These are phyloP conservation scores for Clarireedia homoeocarpa DNA, from an alignment of 2,329 filamentous ascomycete species.

Conservation along the genomic window DNA sequence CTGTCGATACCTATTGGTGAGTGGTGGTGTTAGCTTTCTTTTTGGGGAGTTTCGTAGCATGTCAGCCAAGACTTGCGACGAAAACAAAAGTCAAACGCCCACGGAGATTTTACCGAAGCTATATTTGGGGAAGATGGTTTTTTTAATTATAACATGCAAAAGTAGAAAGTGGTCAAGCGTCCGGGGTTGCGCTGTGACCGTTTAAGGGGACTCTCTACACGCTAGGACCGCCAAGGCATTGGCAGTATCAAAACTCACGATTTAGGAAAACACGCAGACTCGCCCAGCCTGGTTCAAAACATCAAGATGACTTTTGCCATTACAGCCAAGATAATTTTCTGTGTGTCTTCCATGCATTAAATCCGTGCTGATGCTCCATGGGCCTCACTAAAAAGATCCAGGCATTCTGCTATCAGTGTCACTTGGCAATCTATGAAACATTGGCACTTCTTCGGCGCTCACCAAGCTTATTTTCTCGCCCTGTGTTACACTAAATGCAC, in stretches of 20 bases:
- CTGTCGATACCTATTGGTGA: background rate
- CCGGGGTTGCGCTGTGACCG: slow-evolving; percentile 2
- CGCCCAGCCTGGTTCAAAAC: slow-evolving; percentile 1
- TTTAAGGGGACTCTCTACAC: background rate
- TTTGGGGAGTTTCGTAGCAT: background rate
- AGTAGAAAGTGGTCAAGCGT: background rate
- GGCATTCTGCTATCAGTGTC: slow-evolving; percentile 2
- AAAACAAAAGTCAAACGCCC: background rate
- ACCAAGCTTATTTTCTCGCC: background rate
- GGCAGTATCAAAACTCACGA: background rate
- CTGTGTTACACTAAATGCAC: too few species aligned
- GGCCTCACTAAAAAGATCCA: background rate
- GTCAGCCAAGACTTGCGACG: slow-evolving; percentile 8
- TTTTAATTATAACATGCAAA: background rate
- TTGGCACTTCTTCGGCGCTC: background rate
- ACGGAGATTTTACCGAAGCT: background rate
- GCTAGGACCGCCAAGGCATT: slow-evolving; percentile 3
- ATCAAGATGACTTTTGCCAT: background rate
- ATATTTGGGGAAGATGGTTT: background rate
- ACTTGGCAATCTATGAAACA: slow-evolving; percentile 3
- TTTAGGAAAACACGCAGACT: background rate
- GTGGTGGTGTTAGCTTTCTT: background rate
- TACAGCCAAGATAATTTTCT: slow-evolving; percentile 1
- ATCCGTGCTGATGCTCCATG: background rate
- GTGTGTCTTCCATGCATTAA: background rate